Base-by-base conservation (phyloP, 495 filamentous ascomycete species). In the Penicillium odoratum region DNA sequence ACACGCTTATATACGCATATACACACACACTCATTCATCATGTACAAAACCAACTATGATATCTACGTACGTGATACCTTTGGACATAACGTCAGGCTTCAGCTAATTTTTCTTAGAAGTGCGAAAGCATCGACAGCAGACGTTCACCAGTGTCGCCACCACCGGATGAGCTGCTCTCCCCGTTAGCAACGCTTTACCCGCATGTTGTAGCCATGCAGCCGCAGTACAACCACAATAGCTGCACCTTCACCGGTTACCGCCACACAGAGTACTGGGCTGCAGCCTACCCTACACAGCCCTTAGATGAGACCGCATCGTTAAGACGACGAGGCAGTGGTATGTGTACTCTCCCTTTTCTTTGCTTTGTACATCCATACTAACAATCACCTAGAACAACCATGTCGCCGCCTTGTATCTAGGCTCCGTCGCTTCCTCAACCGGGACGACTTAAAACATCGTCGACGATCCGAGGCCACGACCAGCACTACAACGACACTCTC, bases 1-100 rank as follows among this genome's bases (percentile, higher is more conserved):
- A 5, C 34, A 38, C 42, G 21, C 42, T 4, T 9, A 33, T 9
- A 18, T 10, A 44, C 25, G 5, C 30, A 33, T 9, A 18, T 10
- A 44, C 9, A 10, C 13, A 30, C 46, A 13, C 46, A 30, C 26
- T 28, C 11, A 46, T 58, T 47, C 40, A 78, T 72, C 69, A 69
- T 66, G 48, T 79, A 79, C 70, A 76, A 74, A 44, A 73, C 67
- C 58, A 79, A 79, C 68, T 79, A 77, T 57, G 74, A 79, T 51
- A 68, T 73, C 45, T 56, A 56, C 44, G 53, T 56, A 56, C 13
- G 53, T 56, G 30, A 75, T 54, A 70, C 74, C 72, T 30, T 11
- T 21, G 11, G 10, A 29, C 49, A 34, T 31, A 26, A 15, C 31
- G 4, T 21, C 44, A 29, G 18, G 36, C n/a, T 38, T 45, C 31